These are phyloP conservation scores for Metschnikowia koreensis DNA, from an alignment of 805 yeast genomes.

Conservation along the genomic window DNA sequence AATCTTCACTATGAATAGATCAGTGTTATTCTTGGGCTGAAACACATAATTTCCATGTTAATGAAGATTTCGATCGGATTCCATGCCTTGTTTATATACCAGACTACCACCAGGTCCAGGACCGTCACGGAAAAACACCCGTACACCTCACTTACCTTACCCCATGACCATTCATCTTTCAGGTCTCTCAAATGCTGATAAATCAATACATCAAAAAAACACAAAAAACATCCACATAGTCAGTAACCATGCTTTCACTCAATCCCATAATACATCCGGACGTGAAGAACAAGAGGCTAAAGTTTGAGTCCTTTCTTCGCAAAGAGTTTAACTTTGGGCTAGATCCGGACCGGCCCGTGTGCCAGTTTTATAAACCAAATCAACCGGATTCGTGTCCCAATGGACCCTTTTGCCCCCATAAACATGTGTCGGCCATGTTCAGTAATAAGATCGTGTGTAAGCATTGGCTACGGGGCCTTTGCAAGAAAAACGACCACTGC, in stretches of 20 bases:
- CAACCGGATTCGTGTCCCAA: conserved; percentile 71
- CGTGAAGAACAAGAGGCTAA: conserved; percentile 40
- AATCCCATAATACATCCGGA: conserved; percentile 43
- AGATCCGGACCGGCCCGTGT: conserved; percentile 82
- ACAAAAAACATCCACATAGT: neutral
- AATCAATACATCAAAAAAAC: too few species aligned
- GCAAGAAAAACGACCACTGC: conserved; percentile 95
- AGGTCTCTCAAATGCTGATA: neutral
- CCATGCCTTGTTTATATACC: too few species aligned
- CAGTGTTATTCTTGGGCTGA: too few species aligned
- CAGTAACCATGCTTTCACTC: conserved; percentile 31
- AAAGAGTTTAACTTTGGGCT: conserved; percentile 78
- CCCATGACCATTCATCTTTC: neutral
- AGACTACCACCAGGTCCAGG: too few species aligned
- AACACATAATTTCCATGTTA: too few species aligned
- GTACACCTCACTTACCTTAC: conserved; percentile 3
- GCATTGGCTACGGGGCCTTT: conserved; percentile 96
- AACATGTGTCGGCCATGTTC: conserved; percentile 63
- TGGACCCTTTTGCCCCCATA: conserved; percentile 82
- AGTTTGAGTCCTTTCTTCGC: conserved; percentile 80
- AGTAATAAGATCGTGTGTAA: conserved; percentile 79
- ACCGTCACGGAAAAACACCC: neutral
- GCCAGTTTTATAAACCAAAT: conserved; percentile 65
- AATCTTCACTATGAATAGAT: too few species aligned
- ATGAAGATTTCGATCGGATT: too few species aligned